phyloP scores from a whole-genome alignment of 192 early-diverging fungal species.

The Mortierella hygrophila region DNA sequence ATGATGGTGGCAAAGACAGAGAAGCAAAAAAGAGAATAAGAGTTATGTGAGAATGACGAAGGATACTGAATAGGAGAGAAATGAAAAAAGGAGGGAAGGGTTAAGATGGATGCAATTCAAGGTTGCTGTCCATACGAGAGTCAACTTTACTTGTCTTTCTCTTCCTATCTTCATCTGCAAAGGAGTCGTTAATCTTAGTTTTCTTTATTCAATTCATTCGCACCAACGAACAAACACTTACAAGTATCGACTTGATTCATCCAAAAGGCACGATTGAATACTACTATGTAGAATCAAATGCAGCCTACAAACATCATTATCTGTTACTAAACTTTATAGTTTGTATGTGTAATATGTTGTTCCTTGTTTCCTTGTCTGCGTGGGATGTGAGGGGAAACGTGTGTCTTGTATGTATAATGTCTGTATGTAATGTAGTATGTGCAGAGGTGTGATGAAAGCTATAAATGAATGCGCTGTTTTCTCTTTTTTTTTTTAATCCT shows the following conservation, averaged over 20 bases:
- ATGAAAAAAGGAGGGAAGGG: not conserved
- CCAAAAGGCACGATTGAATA: not conserved
- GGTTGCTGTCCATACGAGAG: not conserved
- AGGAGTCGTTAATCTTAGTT: not conserved
- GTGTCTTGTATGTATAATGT: not conserved
- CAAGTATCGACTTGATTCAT: not conserved
- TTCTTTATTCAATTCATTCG: not conserved
- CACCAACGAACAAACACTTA: not conserved
- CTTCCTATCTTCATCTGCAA: not conserved
- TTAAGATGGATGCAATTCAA: not conserved
- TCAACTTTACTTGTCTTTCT: not conserved
- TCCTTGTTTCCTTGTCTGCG: not conserved
- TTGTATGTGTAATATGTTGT: not conserved
- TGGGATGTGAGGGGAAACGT: not conserved
- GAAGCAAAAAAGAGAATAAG: not conserved
- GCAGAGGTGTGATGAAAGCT: not conserved
- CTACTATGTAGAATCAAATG: not conserved
- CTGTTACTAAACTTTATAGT: not conserved
- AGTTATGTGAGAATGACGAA: not conserved
- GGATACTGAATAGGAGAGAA: not conserved
- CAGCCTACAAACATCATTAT: not conserved
- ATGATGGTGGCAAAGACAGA: not conserved
- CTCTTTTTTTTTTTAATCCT: not conserved
- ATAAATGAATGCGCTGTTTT: slow-evolving; percentile 2
- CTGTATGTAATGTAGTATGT: not conserved